Base-by-base conservation (phyloP, 2,329 filamentous ascomycete genomes). In the Elsinoe arachidis region DNA sequence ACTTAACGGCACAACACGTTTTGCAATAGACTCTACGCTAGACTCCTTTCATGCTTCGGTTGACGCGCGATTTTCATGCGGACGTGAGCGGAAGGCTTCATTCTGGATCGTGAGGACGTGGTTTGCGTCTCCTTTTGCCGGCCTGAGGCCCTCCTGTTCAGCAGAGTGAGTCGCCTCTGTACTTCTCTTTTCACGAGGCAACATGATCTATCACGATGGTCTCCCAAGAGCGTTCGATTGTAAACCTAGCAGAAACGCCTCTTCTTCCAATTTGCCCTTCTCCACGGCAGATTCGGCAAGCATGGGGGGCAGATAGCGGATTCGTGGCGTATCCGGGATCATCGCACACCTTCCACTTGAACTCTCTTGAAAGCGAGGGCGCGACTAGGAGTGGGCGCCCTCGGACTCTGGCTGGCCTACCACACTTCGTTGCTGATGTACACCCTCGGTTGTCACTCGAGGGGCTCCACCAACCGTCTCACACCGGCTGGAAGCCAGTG, bases 51-150 rank as follows among this genome's bases (percentile, higher is more conserved):
- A 30, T 30, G 7, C 19, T 19, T 14, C 17, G 19, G 21, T 12
- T 26, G 12, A 30, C 41, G 41, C 41, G 41, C 21, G 41, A 44
- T 44, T 23, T 44, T 44, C 41, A 33, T 37, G 30, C 49, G 49
- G 49, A 53, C 49, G 49, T 53, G 49, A 33, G 49, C 49, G 33
- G 49, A 53, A 53, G 49, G 49, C 49, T 53, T 53, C 30, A 23
- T 19, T 44, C 41, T 44, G 41, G 41, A 23, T 44, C 39, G 15
- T 35, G 7, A 14, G 14, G 14, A 39, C 14, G 17, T 43, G 17
- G 17, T 3, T 10, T 44, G 41, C 17, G 41, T 21, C 41, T 44
- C 17, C n/a, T 19, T 46, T 46, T 3, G 15, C 41, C 19, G 19
- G 41, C 37, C 37, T 39, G 37, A 30, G 26, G 3, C 26, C 26